Percentiles rank a stretch among this genome's conserved stretches.
These are phyloP conservation scores for Plasmodium yoelii DNA, from an alignment of 169 alveolate species.

Conservation along the genomic window DNA sequence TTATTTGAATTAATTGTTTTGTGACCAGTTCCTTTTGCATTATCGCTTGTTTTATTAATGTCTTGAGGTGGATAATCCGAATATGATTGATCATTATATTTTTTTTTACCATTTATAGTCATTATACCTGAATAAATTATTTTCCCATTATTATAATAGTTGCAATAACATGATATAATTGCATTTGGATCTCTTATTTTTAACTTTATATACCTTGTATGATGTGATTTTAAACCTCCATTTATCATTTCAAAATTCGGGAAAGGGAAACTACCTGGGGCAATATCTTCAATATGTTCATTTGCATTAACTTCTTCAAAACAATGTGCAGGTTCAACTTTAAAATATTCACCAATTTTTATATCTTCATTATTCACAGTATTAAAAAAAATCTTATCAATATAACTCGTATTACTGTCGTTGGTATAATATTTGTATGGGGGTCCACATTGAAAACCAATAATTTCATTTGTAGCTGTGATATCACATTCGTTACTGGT, in stretches of 20 bases:
- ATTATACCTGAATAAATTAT: conserved; percentile 42
- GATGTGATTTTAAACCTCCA: conserved; percentile 6
- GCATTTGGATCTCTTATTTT: background rate
- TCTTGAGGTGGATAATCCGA: background rate
- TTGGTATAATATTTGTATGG: conserved; percentile 9
- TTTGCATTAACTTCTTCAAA: conserved; percentile 62
- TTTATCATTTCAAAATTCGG: conserved; percentile 18
- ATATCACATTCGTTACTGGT: conserved; percentile 20
- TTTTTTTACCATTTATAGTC: conserved; percentile 20
- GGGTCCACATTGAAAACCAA: conserved; percentile 73
- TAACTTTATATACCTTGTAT: conserved; percentile 48
- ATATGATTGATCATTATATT: background rate
- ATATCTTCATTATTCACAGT: background rate
- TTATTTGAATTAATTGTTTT: background rate
- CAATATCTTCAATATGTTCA: background rate
- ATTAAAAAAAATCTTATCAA: background rate
- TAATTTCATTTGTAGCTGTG: conserved; percentile 48
- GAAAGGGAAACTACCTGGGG: conserved; percentile 21
- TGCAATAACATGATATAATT: conserved; percentile 34
- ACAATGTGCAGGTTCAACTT: conserved; percentile 46
- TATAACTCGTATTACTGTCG: background rate
- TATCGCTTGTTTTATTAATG: background rate
- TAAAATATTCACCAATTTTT: conserved; percentile 7
- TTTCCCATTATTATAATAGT: conserved; percentile 21
- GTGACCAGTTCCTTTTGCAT: background rate